Evolutionary conservation across 2,329 filamentous ascomycete genomes (phyloP).

Genomic region (Metarhizium guizhouense): DNA sequence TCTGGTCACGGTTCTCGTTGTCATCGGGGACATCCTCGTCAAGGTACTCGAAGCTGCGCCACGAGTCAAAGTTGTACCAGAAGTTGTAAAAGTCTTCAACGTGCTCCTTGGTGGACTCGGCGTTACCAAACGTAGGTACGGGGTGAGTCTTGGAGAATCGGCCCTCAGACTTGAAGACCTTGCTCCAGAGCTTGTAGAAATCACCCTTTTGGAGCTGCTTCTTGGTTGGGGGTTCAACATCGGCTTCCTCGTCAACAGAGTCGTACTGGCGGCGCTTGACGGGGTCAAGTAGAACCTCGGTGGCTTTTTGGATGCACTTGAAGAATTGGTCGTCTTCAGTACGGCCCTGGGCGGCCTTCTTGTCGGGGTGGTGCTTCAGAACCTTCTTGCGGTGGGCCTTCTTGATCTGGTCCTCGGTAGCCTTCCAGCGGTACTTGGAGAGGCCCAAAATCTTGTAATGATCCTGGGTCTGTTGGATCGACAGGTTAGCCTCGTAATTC

Average conservation of each 20-base stretch:
- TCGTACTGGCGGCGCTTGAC: slow-evolving; percentile 91
- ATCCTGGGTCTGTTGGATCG: slow-evolving; percentile 63
- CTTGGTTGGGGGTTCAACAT: slow-evolving; percentile 87
- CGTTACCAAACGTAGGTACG: slow-evolving; percentile 77
- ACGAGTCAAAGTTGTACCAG: slow-evolving; percentile 99
- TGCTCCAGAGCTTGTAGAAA: slow-evolving; percentile 91
- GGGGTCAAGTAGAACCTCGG: slow-evolving; percentile 86
- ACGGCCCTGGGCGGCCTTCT: slow-evolving; percentile 85
- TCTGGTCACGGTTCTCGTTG: slow-evolving; percentile 98
- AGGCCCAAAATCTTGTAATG: slow-evolving; percentile 96
- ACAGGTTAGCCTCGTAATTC: neutral
- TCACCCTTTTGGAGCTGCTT: slow-evolving; percentile 79
- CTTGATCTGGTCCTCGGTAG: slow-evolving; percentile 98
- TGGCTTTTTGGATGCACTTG: slow-evolving; percentile 99
- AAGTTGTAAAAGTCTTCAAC: slow-evolving; percentile 99
- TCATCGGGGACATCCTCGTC: slow-evolving; percentile 98
- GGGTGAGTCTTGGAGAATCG: slow-evolving; percentile 90
- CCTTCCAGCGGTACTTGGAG: slow-evolving; percentile 83
- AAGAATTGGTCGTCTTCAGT: slow-evolving; percentile 97
- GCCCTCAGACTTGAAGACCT: slow-evolving; percentile 82
- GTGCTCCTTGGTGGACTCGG: slow-evolving; percentile 76
- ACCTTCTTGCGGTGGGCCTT: slow-evolving; percentile 99
- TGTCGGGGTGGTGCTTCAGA: slow-evolving; percentile 96
- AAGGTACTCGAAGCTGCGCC: slow-evolving; percentile 95
- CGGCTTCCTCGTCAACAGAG: slow-evolving; percentile 88